phyloP scores from a whole-genome alignment of 345 rosid genomes.

The Euclidium syriacum region DNA sequence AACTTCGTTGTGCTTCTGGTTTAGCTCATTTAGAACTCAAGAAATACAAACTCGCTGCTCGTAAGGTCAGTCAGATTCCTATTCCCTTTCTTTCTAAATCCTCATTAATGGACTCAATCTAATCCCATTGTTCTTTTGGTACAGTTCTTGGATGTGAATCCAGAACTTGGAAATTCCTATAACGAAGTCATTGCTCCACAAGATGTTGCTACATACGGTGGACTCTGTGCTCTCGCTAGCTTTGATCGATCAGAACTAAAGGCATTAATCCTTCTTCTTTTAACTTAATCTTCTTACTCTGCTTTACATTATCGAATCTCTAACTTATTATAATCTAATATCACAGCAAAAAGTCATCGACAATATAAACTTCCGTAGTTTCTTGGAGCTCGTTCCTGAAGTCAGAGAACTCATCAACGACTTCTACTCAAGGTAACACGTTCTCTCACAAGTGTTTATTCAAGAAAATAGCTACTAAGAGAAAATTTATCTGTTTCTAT shows the following conservation, averaged over 20 bases:
- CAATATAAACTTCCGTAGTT: constrained; percentile 82
- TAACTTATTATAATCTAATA: constrained; percentile 25
- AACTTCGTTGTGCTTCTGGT: constrained; percentile 88
- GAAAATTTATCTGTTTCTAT: too few relatives aligned
- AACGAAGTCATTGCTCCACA: constrained; percentile 96
- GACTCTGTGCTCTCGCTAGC: constrained; percentile 97
- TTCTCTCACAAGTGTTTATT: not conserved
- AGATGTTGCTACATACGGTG: constrained; percentile 98
- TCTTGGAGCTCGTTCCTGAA: constrained; percentile 97
- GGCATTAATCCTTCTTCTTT: constrained; percentile 38
- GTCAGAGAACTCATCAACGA: constrained; percentile 95
- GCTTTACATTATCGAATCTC: constrained; percentile 2
- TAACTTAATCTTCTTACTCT: not conserved
- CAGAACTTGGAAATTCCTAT: constrained; percentile 79
- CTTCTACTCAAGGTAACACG: constrained; percentile 81
- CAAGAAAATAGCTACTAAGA: not conserved
- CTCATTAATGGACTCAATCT: too few relatives aligned
- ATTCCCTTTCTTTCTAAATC: too few relatives aligned
- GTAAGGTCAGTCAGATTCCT: too few relatives aligned
- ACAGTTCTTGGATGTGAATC: constrained; percentile 95
- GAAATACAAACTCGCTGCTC: constrained; percentile 97
- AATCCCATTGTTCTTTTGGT: too few relatives aligned
- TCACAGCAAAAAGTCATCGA: constrained; percentile 91
- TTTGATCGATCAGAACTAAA: constrained; percentile 92
- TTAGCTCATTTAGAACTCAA: constrained; percentile 82